Evolutionary conservation across 805 yeast species (phyloP).

Genomic region (Saccharomycopsis vini): DNA sequence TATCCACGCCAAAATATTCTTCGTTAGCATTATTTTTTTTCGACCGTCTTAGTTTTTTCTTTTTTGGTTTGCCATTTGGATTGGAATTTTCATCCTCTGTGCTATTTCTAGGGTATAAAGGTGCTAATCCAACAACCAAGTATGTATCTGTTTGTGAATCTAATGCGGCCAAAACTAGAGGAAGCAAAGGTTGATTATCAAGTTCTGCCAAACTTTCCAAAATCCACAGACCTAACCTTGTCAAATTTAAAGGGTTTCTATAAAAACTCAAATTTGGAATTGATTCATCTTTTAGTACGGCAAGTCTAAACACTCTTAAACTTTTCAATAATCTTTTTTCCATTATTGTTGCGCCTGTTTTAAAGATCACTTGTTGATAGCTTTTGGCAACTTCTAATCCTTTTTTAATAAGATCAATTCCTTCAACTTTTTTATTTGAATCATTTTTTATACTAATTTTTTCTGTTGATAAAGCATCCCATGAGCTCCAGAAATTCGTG

Average conservation of each 20-base stretch:
- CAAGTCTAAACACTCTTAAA: slow-evolving; percentile 70
- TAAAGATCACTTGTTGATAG: slow-evolving; percentile 74
- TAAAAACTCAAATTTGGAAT: slow-evolving; percentile 64
- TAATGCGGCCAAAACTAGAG: slow-evolving; percentile 78
- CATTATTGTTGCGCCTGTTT: slow-evolving; percentile 81
- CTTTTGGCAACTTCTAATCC: slow-evolving; percentile 82
- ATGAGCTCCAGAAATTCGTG: slow-evolving; percentile 58
- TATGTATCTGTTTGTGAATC: slow-evolving; percentile 69
- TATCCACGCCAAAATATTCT: slow-evolving; percentile 25
- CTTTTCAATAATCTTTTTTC: slow-evolving; percentile 77
- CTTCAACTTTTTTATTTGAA: slow-evolving; percentile 22
- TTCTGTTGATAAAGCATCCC: slow-evolving; percentile 43
- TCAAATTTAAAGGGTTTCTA: slow-evolving; percentile 76
- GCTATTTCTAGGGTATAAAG: slow-evolving; percentile 50
- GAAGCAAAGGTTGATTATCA: slow-evolving; percentile 53
- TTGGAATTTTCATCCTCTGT: slow-evolving; percentile 26
- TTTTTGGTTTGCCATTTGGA: slow-evolving; percentile 29
- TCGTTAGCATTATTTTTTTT: slow-evolving; percentile 22
- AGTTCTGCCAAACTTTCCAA: slow-evolving; percentile 81
- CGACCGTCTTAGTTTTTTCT: slow-evolving; percentile 23
- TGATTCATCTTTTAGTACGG: slow-evolving; percentile 74
- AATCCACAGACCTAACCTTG: slow-evolving; percentile 85
- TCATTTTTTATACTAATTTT: slow-evolving; percentile 6
- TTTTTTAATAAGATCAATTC: slow-evolving; percentile 43
- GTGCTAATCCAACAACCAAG: slow-evolving; percentile 82